These are phyloP conservation scores for Colletotrichum melonis DNA, from an alignment of 2,329 filamentous ascomycete species.

Conservation along the genomic window DNA sequence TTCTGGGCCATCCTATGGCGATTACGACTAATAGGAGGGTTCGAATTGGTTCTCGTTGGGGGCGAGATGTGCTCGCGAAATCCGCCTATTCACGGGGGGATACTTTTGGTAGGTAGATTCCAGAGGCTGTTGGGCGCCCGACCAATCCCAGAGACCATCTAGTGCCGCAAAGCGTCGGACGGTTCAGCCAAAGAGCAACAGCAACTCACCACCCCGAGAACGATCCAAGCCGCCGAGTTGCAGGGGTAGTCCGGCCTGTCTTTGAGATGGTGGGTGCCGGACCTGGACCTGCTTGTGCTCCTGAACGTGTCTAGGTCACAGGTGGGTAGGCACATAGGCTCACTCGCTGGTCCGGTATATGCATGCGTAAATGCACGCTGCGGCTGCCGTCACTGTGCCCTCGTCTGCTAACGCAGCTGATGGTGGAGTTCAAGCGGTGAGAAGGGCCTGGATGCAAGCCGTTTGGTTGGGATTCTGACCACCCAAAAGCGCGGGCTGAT, in stretches of 20 bases:
- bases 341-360: constrained; percentile 15
- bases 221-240: constrained; percentile 17
- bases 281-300: constrained; percentile 15
- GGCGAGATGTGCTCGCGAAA: constrained; percentile 14
- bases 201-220: constrained; percentile 15
- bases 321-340: background rate
- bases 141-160: constrained; percentile 10
- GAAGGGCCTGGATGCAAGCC: constrained; percentile 31
- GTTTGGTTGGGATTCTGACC: constrained; percentile 34
- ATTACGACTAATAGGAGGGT: constrained; percentile 8
- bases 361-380: constrained; percentile 28
- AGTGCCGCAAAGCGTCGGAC: constrained; percentile 5
- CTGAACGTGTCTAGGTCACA: background rate
- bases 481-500: constrained; percentile 15
- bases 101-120: background rate
- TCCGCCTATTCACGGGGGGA: constrained; percentile 9
- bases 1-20: background rate
- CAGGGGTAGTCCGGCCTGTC: constrained; percentile 25
- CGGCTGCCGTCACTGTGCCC: constrained; percentile 33
- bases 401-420: constrained; percentile 26
- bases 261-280: constrained; percentile 15
- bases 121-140: constrained; percentile 25
- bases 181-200: constrained; percentile 23
- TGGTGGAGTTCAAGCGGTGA: constrained; percentile 33
- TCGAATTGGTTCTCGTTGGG: constrained; percentile 19